Percentiles rank a stretch among this genome's conserved stretches.
phyloP scores from a whole-genome alignment of 2,329 filamentous ascomycete species.

The Rhinocladiella mackenziei region DNA sequence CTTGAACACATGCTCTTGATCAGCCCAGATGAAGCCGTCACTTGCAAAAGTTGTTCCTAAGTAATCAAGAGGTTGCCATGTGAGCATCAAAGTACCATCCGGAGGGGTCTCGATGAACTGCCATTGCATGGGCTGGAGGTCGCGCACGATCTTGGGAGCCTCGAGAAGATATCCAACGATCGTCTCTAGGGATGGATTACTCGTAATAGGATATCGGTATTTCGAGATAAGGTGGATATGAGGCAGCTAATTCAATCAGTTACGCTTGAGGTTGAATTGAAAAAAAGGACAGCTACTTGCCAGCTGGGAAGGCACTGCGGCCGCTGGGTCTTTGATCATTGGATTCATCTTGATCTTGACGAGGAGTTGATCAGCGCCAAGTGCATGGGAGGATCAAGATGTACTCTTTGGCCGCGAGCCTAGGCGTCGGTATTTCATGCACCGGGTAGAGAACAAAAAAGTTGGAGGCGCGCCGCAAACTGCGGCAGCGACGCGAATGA shows the following conservation, averaged over 20 bases:
- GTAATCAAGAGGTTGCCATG: conserved; percentile 78
- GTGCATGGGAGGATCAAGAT: no score
- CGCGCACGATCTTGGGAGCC: conserved; percentile 79
- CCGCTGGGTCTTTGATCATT: conserved; percentile 45
- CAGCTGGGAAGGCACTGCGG: conserved; percentile 45
- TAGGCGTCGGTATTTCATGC: no score
- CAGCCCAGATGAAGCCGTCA: conserved; percentile 89
- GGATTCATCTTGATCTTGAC: conserved; percentile 12
- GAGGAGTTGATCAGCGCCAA: no score
- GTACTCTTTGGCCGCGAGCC: no score
- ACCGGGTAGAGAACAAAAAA: no score
- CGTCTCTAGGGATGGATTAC: conserved; percentile 67
- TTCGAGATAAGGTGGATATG: conserved; percentile 88
- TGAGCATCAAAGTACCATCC: conserved; percentile 77
- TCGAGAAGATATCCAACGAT: conserved; percentile 79
- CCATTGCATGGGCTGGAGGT: conserved; percentile 86
- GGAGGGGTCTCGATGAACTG: conserved; percentile 78
- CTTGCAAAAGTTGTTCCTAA: conserved; percentile 73
- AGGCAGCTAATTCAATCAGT: conserved; percentile 56
- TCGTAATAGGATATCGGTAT: conserved; percentile 71
- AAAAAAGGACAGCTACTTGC: conserved; percentile 32
- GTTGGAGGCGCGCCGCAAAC: no score
- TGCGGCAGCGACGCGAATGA: no score
- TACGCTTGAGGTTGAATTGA: conserved; percentile 4
- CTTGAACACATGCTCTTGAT: conserved; percentile 71